Evolutionary conservation across 2,329 filamentous ascomycete genomes (phyloP).

Genomic region (Xylaria sp.): DNA sequence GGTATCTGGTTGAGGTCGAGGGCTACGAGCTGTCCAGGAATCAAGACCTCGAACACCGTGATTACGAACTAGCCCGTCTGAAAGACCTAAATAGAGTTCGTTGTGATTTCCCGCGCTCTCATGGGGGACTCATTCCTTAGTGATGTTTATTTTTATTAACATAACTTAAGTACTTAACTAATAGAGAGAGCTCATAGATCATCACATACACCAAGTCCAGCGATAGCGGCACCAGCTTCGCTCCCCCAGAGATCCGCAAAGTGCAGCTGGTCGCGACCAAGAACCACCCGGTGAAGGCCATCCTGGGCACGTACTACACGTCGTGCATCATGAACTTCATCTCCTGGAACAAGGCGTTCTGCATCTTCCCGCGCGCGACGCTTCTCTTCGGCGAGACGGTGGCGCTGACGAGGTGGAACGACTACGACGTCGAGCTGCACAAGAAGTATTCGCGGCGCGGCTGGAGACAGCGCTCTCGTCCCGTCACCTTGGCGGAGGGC

Average conservation of each 20-base stretch:
- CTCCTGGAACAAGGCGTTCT: constrained; percentile 33
- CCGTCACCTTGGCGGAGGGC: neutral
- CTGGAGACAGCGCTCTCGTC: constrained; percentile 24
- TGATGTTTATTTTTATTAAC: no score
- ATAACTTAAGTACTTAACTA: no score
- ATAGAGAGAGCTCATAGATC: neutral
- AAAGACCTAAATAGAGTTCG: neutral
- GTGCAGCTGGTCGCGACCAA: constrained; percentile 22
- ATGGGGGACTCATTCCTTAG: no score
- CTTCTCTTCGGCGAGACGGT: constrained; percentile 31
- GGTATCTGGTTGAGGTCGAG: constrained; percentile 20
- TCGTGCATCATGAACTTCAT: constrained; percentile 32
- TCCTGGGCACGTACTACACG: constrained; percentile 26
- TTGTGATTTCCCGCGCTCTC: neutral
- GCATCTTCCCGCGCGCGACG: constrained; percentile 31
- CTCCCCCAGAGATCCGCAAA: neutral
- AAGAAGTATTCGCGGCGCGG: constrained; percentile 19
- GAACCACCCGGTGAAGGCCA: constrained; percentile 18
- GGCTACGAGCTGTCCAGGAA: constrained; percentile 17
- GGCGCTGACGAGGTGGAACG: neutral
- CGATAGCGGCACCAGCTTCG: neutral
- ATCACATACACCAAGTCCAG: constrained; percentile 15
- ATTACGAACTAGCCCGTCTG: neutral
- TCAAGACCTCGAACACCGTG: neutral
- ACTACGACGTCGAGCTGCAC: constrained; percentile 19